phyloP scores from a whole-genome alignment of 148 eudicot genomes.

The Arctostaphylos glauca region DNA sequence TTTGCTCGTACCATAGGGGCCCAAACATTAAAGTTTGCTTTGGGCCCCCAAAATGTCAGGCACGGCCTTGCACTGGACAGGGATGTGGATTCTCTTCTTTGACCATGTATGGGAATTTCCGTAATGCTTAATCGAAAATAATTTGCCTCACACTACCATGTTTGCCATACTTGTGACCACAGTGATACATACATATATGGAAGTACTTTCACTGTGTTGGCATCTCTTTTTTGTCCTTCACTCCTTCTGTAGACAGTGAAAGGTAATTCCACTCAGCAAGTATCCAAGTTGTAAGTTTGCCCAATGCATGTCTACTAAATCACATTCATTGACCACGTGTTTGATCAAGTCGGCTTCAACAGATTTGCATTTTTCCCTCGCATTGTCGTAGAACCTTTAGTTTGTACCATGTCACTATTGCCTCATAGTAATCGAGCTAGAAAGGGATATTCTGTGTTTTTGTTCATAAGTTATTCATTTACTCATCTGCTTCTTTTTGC shows the following conservation, averaged over 20 bases:
- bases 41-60: too few relatives aligned
- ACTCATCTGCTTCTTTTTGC: conserved; percentile 15
- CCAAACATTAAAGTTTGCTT: too few relatives aligned
- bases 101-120: background rate
- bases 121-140: background rate
- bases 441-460: background rate
- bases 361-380: background rate
- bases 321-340: background rate
- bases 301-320: background rate
- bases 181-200: background rate
- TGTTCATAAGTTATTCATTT: conserved; percentile 5
- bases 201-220: background rate
- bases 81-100: background rate
- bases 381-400: background rate
- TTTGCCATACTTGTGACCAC: background rate
- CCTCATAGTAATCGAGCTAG: background rate
- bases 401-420: background rate
- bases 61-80: background rate
- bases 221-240: background rate
- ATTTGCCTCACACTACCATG: background rate
- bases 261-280: background rate
- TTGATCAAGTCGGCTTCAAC: background rate
- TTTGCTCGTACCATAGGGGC: too few relatives aligned
- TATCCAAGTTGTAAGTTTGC: background rate
- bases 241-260: background rate